Conservation (phyloP, 768 basidiomycete species). For the Hericium erinaceus region DNA sequence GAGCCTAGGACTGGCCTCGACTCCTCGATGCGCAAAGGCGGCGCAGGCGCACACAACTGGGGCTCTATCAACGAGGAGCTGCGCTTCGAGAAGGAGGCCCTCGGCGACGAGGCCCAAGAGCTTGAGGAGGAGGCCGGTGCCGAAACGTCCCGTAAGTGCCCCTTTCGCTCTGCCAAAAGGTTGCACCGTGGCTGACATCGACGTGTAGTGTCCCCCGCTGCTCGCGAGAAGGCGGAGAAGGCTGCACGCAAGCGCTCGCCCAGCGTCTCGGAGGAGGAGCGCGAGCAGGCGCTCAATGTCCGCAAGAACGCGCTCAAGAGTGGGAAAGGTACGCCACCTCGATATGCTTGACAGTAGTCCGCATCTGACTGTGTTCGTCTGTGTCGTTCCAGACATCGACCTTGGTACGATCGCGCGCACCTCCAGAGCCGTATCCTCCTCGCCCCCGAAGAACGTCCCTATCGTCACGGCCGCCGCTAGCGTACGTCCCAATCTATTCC, state of each 20-base stretch:
- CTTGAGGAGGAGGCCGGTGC: constrained; percentile 23
- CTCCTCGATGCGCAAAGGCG: constrained; percentile 65
- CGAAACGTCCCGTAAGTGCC: too few relatives aligned
- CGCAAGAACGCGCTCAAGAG: constrained; percentile 67
- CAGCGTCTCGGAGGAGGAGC: constrained; percentile 53
- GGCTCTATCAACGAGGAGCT: constrained; percentile 57
- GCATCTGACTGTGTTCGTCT: background rate
- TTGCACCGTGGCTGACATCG: constrained; percentile 7
- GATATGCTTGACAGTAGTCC: background rate
- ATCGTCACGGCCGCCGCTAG: background rate
- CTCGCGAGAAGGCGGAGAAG: background rate
- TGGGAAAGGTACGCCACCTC: constrained; percentile 28
- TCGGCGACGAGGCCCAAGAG: constrained; percentile 48
- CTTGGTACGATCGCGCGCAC: constrained; percentile 77
- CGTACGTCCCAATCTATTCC: constrained; percentile 2
- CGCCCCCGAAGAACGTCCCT: constrained; percentile 25
- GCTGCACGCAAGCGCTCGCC: constrained; percentile 22
- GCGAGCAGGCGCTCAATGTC: constrained; percentile 52
- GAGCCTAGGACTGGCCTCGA: constrained; percentile 70
- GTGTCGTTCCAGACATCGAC: constrained; percentile 32
- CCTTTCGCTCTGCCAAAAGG: constrained; percentile 7
- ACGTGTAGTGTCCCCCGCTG: background rate
- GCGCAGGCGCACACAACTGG: constrained; percentile 83
- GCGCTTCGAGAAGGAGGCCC: constrained; percentile 43
- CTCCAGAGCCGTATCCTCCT: constrained; percentile 58